These are phyloP conservation scores for Anthoceros angustus DNA, from an alignment of 225 moss, liverwort and hornwort genomes.

Conservation along the genomic window DNA sequence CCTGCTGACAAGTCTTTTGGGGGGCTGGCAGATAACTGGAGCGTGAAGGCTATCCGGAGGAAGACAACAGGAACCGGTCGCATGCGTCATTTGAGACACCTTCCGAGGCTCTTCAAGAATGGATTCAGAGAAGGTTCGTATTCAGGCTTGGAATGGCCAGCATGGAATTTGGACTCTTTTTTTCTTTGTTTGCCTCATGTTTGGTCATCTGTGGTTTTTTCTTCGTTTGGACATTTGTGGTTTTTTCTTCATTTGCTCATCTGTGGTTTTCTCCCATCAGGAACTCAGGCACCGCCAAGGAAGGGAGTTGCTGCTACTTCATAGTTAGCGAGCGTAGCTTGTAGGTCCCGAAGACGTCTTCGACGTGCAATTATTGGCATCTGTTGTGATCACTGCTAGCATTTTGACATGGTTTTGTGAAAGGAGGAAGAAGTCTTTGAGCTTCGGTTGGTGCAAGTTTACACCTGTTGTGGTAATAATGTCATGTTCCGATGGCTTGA, in stretches of 20 bases:
- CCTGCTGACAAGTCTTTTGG: not conserved
- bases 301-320: not conserved
- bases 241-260: not conserved
- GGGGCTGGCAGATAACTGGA: slow-evolving; percentile 62
- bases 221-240: too few species aligned
- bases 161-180: too few species aligned
- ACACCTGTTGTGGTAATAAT: too few species aligned
- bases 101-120: slow-evolving; percentile 78
- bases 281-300: not conserved
- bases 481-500: too few species aligned
- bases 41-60: slow-evolving; percentile 80
- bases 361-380: too few species aligned
- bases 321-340: too few species aligned
- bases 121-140: slow-evolving; percentile 71
- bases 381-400: too few species aligned
- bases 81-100: slow-evolving; percentile 75
- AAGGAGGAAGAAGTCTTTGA: too few species aligned
- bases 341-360: too few species aligned
- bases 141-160: not conserved
- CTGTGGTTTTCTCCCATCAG: not conserved
- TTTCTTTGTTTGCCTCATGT: not conserved
- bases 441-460: too few species aligned
- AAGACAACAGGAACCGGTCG: slow-evolving; percentile 85
- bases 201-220: too few species aligned
- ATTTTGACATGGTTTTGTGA: too few species aligned